A percentile compares a stretch with the other conserved stretches of the same genome.
These are phyloP conservation scores for Neostapfia colusana DNA, from an alignment of 176 grass and related monocot species.

Conservation along the genomic window DNA sequence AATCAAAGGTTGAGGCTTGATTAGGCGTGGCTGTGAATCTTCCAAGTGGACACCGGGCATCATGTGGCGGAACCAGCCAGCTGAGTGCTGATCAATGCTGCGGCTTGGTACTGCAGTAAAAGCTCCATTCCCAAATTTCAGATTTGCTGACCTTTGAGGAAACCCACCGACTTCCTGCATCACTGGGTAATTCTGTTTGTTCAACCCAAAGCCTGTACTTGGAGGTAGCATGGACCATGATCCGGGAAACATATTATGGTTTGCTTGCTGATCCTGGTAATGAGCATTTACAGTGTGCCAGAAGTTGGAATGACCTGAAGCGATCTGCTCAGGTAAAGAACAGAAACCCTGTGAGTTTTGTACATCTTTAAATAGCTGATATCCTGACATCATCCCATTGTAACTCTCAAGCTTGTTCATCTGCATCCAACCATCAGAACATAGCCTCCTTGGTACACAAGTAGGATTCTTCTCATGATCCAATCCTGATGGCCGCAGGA, in stretches of 20 bases:
- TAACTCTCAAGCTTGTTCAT: slow-evolving; percentile 44
- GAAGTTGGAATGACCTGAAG: slow-evolving; percentile 41
- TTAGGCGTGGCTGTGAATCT: slow-evolving; percentile 18
- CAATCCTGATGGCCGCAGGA: slow-evolving; percentile 30
- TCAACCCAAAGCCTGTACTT: slow-evolving; percentile 45
- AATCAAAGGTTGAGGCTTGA: slow-evolving; percentile 57
- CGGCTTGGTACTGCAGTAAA: slow-evolving; percentile 32
- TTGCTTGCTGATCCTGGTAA: slow-evolving; percentile 57
- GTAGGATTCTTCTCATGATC: slow-evolving; percentile 41
- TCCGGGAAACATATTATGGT: slow-evolving; percentile 42
- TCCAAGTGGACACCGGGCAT: slow-evolving; percentile 39
- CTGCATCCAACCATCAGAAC: slow-evolving; percentile 52
- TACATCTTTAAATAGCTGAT: slow-evolving; percentile 42
- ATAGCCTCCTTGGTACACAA: slow-evolving; percentile 39
- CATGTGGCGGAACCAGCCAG: slow-evolving; percentile 54
- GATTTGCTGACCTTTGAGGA: slow-evolving; percentile 41
- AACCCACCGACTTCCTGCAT: slow-evolving; percentile 37
- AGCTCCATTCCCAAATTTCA: slow-evolving; percentile 42
- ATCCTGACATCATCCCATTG: slow-evolving; percentile 48
- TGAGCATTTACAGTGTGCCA: slow-evolving; percentile 52
- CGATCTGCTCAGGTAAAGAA: slow-evolving; percentile 50
- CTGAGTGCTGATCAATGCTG: slow-evolving; percentile 44
- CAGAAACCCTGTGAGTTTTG: slow-evolving; percentile 40
- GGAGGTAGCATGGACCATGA: slow-evolving; percentile 60
- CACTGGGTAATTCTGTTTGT: slow-evolving; percentile 43